Evolutionary conservation across 495 filamentous ascomycete species (phyloP).

Genomic region (Astrothelium macrocarpum): DNA sequence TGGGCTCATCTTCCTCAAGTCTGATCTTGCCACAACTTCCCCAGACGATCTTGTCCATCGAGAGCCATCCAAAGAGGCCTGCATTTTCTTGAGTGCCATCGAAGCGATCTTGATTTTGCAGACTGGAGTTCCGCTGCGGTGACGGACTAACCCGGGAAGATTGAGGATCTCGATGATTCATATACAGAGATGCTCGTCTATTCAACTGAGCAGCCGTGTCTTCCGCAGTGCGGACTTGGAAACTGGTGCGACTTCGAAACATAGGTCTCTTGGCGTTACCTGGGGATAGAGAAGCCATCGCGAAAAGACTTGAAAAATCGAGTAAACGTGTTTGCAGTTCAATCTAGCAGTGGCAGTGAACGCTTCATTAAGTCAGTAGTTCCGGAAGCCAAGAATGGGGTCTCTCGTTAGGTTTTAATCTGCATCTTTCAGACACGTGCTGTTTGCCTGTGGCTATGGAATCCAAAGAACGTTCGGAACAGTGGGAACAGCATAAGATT

Average conservation of each 20-base stretch:
- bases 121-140: conserved; percentile 16
- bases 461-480: no score
- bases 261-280: conserved; percentile 16
- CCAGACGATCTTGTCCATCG: neutral
- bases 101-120: conserved; percentile 4
- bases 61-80: neutral
- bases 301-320: neutral
- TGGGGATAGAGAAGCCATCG: neutral
- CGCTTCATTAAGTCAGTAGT: no score
- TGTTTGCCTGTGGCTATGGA: no score
- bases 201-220: conserved; percentile 46
- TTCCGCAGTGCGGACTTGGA: conserved; percentile 44
- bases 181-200: conserved; percentile 24
- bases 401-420: neutral
- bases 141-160: conserved; percentile 9
- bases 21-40: conserved; percentile 4
- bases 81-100: conserved; percentile 1
- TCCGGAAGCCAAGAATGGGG: no score
- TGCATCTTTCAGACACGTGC: no score
- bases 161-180: neutral
- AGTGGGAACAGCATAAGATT: no score
- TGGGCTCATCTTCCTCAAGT: neutral
- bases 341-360: neutral
- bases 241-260: conserved; percentile 41
- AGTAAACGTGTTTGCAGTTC: neutral